Percentiles rank a stretch among this genome's conserved stretches.
phyloP scores from a whole-genome alignment of 257 asterid species.

The Ballota nigra region DNA sequence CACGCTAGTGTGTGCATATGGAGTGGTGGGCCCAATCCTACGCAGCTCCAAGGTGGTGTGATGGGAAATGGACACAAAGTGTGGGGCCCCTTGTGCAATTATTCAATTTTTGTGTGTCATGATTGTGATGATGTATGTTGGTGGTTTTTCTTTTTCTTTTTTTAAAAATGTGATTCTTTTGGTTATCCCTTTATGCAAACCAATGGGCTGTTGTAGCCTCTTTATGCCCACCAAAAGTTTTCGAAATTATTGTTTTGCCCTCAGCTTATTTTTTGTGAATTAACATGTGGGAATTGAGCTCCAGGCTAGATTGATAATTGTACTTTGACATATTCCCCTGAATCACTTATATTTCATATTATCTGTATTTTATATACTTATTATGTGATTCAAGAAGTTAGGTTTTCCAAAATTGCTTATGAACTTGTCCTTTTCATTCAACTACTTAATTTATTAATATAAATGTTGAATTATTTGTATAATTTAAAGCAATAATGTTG shows the following conservation, averaged over 20 bases:
- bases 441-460: too few species aligned
- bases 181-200: not conserved
- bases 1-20: conserved; percentile 14
- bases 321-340: not conserved
- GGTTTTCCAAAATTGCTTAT: too few species aligned
- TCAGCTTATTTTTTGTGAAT: not conserved
- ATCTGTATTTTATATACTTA: too few species aligned
- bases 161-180: not conserved
- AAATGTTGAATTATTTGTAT: not conserved
- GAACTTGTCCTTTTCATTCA: not conserved
- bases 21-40: conserved; percentile 41
- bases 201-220: conserved; percentile 1
- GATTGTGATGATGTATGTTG: not conserved
- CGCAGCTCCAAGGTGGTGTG: conserved; percentile 59
- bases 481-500: too few species aligned
- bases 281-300: not conserved
- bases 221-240: not conserved
- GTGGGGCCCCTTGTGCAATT: conserved; percentile 30
- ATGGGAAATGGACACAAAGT: conserved; percentile 35
- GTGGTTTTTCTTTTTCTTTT: not conserved
- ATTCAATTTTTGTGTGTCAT: conserved; percentile 22
- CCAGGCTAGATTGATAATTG: not conserved
- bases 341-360: not conserved
- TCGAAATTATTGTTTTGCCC: not conserved
- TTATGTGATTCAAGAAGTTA: not conserved